Evolutionary conservation across 768 basidiomycete species (phyloP), one percentile per base, ranked within the genome.

Genomic region (Boletus rufocinnamomeus): DNA sequence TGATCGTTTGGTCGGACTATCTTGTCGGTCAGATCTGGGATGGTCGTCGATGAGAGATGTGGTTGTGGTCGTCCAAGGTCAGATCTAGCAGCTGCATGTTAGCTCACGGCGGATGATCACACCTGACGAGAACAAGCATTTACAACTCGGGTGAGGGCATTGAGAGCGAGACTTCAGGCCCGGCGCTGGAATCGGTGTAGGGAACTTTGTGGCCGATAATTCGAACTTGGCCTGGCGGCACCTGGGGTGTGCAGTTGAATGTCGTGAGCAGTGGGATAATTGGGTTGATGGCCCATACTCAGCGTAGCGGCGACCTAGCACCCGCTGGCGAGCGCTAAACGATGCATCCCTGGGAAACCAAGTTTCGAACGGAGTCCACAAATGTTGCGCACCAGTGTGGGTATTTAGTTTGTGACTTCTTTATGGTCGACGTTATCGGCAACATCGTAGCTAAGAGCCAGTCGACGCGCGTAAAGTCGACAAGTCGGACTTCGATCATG

Each of bases 11-110:
- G 14, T 43, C 38, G 52, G 23, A 46, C 11, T 34, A 54, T 45
- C 17, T 6, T 50, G 27, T 43, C 21, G 0, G 61, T 57, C 25
- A 63, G 28, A 35, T 62, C 43, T 7, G 35, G 46, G 13, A 48
- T 48, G 25, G n/a, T 14, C 2, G 28, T 6, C 7, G 49, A 46
- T 21, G 43, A 3, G 17, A 10, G 17, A 28, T 10, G 9, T 5
- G 4, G 40, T 11, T 2, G n/a, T 3, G 19, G 28, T 34, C 3
- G 41, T n/a, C 28, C 23, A 17, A 19, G 28, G 11, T 30, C 14
- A 45, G 27, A 57, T 10, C 51, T 55, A 37, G 23, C 14, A 11
- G 27, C 6, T 14, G 5, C 6, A 6, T 17, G 25, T 25, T 13
- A n/a, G 35, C 11, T 6, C 11, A 5, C 17, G 11, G 23, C 7